Evolutionary conservation across 805 yeast genomes (phyloP).

Genomic region (Saccharomycopsis sp.): DNA sequence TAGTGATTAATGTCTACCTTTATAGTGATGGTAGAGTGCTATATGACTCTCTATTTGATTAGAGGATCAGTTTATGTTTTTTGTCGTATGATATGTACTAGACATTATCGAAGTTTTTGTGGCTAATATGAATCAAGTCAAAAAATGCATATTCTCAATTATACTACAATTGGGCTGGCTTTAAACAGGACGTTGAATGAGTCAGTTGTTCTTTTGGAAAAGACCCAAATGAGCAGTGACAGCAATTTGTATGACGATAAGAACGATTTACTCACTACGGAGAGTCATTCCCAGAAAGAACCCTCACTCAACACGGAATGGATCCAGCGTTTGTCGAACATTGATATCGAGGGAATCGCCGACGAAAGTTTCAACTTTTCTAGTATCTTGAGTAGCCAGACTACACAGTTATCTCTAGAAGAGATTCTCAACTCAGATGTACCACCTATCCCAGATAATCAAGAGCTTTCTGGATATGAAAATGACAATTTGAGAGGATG

Average conservation of each 20-base stretch:
- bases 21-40: no score
- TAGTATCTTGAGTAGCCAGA: neutral
- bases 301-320: neutral
- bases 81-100: no score
- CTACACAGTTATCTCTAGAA: neutral
- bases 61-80: no score
- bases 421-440: neutral
- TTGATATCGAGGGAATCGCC: neutral
- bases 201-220: neutral
- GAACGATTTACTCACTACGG: neutral
- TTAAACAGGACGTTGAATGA: neutral
- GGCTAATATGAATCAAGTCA: no score
- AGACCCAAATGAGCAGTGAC: neutral
- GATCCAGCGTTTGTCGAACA: neutral
- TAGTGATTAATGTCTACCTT: no score
- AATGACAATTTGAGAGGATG: neutral
- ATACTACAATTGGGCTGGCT: neutral
- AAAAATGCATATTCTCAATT: neutral
- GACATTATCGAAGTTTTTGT: no score
- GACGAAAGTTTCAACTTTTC: neutral
- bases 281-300: neutral
- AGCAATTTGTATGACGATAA: neutral
- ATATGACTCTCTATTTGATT: no score
- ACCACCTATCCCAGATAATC: neutral
- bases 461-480: neutral